Evolutionary conservation across 257 asterid species (phyloP).

Genomic region (Vinca minor): DNA sequence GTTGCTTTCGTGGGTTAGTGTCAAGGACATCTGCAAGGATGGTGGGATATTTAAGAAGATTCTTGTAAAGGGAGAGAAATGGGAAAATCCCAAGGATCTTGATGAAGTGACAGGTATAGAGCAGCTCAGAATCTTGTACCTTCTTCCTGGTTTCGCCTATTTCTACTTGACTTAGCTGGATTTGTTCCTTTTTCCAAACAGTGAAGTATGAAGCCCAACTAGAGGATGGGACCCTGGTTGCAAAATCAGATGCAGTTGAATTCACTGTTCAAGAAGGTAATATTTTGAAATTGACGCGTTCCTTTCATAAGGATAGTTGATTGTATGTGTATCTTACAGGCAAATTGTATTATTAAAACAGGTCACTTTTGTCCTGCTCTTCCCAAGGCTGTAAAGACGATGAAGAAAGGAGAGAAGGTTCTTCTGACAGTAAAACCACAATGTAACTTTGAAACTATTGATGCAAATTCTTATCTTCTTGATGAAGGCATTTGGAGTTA

Average conservation of each 20-base stretch:
- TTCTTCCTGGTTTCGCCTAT: neutral
- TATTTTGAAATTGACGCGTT: neutral
- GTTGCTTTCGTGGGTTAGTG: slow-evolving; percentile 51
- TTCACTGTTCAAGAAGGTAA: slow-evolving; percentile 52
- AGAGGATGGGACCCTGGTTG: slow-evolving; percentile 45
- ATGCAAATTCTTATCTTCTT: neutral
- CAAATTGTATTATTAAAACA: slow-evolving; percentile 5
- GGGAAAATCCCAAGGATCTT: slow-evolving; percentile 59
- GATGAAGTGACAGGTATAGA: slow-evolving; percentile 46
- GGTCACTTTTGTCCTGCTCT: slow-evolving; percentile 57
- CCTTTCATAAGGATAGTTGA: too few relatives aligned
- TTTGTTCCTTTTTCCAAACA: slow-evolving; percentile 12
- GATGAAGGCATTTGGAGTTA: neutral
- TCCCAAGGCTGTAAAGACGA: slow-evolving; percentile 52
- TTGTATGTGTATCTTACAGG: neutral
- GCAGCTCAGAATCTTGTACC: neutral
- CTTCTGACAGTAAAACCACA: slow-evolving; percentile 49
- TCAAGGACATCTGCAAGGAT: slow-evolving; percentile 56
- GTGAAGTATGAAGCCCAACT: slow-evolving; percentile 52
- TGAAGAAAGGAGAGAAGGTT: slow-evolving; percentile 58
- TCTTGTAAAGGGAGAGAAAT: slow-evolving; percentile 37
- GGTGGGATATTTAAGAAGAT: slow-evolving; percentile 60
- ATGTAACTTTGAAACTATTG: too few relatives aligned
- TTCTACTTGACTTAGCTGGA: neutral
- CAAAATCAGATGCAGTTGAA: slow-evolving; percentile 48